Base-by-base conservation (phyloP, 805 yeast species). In the Maudiozyma turicensis region DNA sequence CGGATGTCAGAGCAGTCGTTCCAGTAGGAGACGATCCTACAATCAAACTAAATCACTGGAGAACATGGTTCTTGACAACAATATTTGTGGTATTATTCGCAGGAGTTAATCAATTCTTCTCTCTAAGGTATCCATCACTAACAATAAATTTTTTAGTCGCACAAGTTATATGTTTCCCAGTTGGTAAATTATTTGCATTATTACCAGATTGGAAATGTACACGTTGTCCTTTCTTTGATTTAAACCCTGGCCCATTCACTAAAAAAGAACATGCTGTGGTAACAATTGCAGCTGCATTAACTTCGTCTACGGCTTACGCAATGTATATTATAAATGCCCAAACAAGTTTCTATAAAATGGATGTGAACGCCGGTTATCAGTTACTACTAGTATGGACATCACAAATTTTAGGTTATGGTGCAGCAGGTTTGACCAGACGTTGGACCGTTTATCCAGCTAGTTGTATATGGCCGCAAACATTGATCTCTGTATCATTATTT, bases 381-480 rank as follows among this genome's bases (percentile, higher is more conserved):
- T 60, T 80, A 30, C 59, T 78, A 49, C 66, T 79, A 39, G 73
- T 74, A 39, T 67, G 78, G 60, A 72, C 82, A 20, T 75, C 84
- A 39, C 86, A 82, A 62, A 73, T 75, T 63, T 67, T 82, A 53
- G 87, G 87, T 29, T 80, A 80, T 57, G 84, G 84, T 44, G 68
- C 79, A 39, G 85, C 84, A 46, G 87, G 87, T 14, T 48, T 82
- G 46, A 69, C 78, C 34, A 72, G 83, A 61, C 72, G 76, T 59
- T 71, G 79, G 50, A 72, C 81, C 48, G 81, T 82, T 38, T 75
- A 77, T 54, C 82, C 86, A 10, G 74, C 82, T 11, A 69, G 76
- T 38, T 77, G 80, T 54, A 68, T 81, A 49, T 82, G 86, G 86
- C 86, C 86, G 7, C 70, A 77, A 28, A 73, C 76, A 52, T 68